These are phyloP conservation scores for Selenicereus undatus DNA, from an alignment of 148 eudicot species.

Conservation along the genomic window DNA sequence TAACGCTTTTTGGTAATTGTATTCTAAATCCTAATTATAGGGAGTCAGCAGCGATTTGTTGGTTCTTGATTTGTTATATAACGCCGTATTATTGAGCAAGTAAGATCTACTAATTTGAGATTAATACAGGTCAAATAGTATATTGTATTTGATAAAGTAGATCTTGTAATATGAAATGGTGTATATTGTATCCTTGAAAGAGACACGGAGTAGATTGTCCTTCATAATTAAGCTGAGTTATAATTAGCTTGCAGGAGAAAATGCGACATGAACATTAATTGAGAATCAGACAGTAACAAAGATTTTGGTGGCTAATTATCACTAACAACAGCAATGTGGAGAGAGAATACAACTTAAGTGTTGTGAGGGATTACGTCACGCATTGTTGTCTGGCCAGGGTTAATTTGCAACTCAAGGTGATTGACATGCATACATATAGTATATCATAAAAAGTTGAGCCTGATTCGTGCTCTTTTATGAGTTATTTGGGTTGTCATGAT, in stretches of 20 bases:
- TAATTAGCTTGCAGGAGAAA: not conserved
- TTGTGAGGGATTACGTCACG: no score
- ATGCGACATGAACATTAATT: not conserved
- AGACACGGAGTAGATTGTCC: not conserved
- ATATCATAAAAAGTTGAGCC: no score
- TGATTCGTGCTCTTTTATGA: no score
- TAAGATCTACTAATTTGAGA: slow-evolving; percentile 4
- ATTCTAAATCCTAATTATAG: not conserved
- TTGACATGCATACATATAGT: no score
- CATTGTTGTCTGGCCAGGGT: no score
- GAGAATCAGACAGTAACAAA: not conserved
- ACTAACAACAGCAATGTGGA: not conserved
- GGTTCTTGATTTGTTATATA: not conserved
- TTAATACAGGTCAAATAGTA: not conserved
- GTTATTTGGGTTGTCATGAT: no score
- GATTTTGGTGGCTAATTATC: slow-evolving; percentile 1
- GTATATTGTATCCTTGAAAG: not conserved
- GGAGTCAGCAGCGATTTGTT: slow-evolving; percentile 2
- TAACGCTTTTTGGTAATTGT: not conserved
- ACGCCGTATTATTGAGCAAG: not conserved
- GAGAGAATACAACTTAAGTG: not conserved
- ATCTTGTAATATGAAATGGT: not conserved
- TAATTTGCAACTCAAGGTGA: no score
- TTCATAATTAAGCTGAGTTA: not conserved
- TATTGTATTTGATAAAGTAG: not conserved